Conservation (phyloP, 2,329 filamentous ascomycete genomes). For the Orbilia oligospora region DNA sequence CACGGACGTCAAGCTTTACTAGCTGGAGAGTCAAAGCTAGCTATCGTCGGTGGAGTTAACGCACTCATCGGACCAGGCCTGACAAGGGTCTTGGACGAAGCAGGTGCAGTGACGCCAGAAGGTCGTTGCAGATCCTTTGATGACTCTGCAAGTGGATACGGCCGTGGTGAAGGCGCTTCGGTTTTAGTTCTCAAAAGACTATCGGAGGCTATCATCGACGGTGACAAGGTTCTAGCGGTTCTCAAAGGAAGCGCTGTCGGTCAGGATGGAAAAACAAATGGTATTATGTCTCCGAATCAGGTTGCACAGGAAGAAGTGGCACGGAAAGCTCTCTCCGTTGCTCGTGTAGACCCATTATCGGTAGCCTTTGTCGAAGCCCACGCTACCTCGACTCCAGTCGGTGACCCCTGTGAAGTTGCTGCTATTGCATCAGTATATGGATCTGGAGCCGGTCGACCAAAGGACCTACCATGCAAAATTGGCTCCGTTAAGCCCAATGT, state of each 20-base stretch:
- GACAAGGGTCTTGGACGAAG: constrained; percentile 65
- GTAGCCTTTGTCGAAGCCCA: constrained; percentile 70
- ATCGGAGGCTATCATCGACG: constrained; percentile 65
- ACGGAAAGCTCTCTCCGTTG: constrained; percentile 65
- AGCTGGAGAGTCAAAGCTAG: constrained; percentile 65
- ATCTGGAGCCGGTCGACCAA: constrained; percentile 14
- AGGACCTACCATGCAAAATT: constrained; percentile 63
- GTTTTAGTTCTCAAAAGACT: constrained; percentile 66
- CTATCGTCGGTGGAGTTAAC: constrained; percentile 66
- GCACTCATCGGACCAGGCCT: constrained; percentile 65
- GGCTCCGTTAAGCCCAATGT: constrained; percentile 72
- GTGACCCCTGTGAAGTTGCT: constrained; percentile 73
- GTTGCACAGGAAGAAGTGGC: constrained; percentile 67
- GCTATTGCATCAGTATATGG: constrained; percentile 69
- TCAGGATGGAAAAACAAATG: constrained; percentile 65
- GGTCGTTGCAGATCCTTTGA: constrained; percentile 66
- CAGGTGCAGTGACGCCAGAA: constrained; percentile 65
- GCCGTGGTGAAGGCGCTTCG: constrained; percentile 66
- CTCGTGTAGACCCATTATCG: constrained; percentile 63
- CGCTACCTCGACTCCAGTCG: constrained; percentile 73
- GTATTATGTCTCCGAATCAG: constrained; percentile 66
- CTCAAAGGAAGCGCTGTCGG: constrained; percentile 65
- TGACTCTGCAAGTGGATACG: constrained; percentile 65
- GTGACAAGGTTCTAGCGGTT: constrained; percentile 66
- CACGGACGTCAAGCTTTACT: constrained; percentile 65